phyloP scores from a whole-genome alignment of 164 flowering plant genomes.

The Berberis vulgaris region DNA sequence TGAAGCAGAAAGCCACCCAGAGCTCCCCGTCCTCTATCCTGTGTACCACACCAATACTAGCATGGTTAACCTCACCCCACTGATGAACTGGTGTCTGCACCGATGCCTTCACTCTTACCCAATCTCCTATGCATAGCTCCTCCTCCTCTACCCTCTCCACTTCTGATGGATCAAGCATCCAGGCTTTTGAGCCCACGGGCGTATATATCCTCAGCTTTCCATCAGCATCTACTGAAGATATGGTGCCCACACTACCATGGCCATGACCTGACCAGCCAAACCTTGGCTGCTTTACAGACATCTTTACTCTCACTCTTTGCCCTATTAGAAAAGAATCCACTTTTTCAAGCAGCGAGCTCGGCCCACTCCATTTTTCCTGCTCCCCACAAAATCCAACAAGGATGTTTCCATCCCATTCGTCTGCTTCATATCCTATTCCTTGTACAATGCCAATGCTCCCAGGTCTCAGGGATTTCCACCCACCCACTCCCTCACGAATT shows the following conservation, averaged over 20 bases:
- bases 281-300: slow-evolving; percentile 71
- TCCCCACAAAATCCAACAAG: slow-evolving; percentile 85
- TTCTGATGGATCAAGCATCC: slow-evolving; percentile 95
- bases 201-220: slow-evolving; percentile 85
- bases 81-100: slow-evolving; percentile 68
- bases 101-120: slow-evolving; percentile 68
- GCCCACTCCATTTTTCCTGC: slow-evolving; percentile 85
- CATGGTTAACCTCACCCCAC: slow-evolving; percentile 86
- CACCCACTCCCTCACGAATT: slow-evolving; percentile 32
- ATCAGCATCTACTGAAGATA: slow-evolving; percentile 84
- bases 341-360: slow-evolving; percentile 45
- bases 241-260: slow-evolving; percentile 65
- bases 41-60: slow-evolving; percentile 89
- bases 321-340: slow-evolving; percentile 49
- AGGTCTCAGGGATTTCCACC: slow-evolving; percentile 75
- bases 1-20: slow-evolving; percentile 90
- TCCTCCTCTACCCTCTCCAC: slow-evolving; percentile 75
- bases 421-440: slow-evolving; percentile 62
- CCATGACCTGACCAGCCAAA: slow-evolving; percentile 96
- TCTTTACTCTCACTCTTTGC: slow-evolving; percentile 59
- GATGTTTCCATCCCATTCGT: slow-evolving; percentile 67
- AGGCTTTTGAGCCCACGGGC: slow-evolving; percentile 72
- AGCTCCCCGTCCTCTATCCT: slow-evolving; percentile 71
- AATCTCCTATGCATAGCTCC: slow-evolving; percentile 62
- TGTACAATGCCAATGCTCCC: slow-evolving; percentile 88